Conservation (phyloP, 1,139 yeast genomes). For the Candida sanyaensis region DNA sequence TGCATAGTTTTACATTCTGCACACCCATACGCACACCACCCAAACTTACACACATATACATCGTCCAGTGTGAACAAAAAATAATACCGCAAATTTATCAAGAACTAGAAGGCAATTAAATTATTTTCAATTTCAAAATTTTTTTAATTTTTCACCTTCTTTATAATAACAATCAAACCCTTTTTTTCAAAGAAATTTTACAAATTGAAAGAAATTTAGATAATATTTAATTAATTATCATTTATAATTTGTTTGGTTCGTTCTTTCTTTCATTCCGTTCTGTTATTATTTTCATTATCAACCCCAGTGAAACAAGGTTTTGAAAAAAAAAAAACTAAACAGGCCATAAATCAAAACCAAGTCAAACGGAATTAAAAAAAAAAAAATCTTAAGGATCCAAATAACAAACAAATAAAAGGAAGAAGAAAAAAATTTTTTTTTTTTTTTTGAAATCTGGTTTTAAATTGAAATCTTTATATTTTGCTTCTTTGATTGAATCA, state of each 20-base stretch:
- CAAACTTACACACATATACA: not conserved
- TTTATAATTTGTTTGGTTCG: too few relatives aligned
- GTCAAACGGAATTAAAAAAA: not conserved
- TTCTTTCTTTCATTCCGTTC: too few relatives aligned
- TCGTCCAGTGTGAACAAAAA: not conserved
- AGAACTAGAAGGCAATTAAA: too few relatives aligned
- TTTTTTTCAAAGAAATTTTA: too few relatives aligned
- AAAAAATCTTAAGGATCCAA: not conserved
- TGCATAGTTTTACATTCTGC: slow-evolving; percentile 4
- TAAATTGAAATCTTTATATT: too few relatives aligned
- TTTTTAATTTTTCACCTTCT: too few relatives aligned
- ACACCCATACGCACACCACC: not conserved
- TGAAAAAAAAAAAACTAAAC: not conserved
- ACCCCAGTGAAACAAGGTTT: not conserved
- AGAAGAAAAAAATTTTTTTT: not conserved
- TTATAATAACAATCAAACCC: too few relatives aligned
- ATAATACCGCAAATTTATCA: too few relatives aligned
- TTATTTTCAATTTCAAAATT: too few relatives aligned
- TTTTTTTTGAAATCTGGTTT: not conserved
- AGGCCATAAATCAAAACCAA: not conserved
- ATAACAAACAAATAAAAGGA: slow-evolving; percentile 1
- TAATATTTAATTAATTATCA: too few relatives aligned
- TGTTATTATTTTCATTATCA: not conserved
- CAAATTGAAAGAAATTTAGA: too few relatives aligned
- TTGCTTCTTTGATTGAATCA: not conserved